Conservation (phyloP, 805 yeast genomes). For the Candida krabiensis region DNA sequence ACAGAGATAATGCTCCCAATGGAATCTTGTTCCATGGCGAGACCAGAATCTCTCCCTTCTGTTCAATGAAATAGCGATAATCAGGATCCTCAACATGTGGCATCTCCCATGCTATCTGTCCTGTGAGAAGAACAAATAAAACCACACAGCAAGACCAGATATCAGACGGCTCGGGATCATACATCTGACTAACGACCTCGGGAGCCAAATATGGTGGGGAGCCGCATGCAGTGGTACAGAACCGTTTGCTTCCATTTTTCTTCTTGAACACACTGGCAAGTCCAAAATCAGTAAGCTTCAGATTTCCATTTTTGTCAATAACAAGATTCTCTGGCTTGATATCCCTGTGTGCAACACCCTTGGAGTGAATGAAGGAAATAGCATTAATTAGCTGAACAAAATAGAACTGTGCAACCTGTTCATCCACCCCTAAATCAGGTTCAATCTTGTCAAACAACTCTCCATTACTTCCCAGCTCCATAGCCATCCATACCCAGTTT, state of each 20-base stretch:
- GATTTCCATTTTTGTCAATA: constrained; percentile 60
- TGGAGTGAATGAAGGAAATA: constrained; percentile 55
- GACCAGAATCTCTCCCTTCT: constrained; percentile 45
- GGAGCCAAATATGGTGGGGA: constrained; percentile 83
- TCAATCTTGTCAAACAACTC: constrained; percentile 78
- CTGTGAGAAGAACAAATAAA: constrained; percentile 59
- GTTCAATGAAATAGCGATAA: constrained; percentile 30
- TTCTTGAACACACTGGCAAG: constrained; percentile 61
- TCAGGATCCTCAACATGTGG: constrained; percentile 55
- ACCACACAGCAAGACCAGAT: constrained; percentile 73
- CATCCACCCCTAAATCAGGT: constrained; percentile 70
- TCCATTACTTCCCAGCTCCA: constrained; percentile 74
- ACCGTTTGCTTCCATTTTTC: constrained; percentile 44
- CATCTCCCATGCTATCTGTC: constrained; percentile 73
- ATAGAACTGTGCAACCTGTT: constrained; percentile 65
- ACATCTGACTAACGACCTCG: constrained; percentile 51
- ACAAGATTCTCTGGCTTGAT: constrained; percentile 70
- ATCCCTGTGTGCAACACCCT: constrained; percentile 68
- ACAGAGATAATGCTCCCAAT: constrained; percentile 46
- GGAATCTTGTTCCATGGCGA: constrained; percentile 60
- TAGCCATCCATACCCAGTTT: constrained; percentile 61
- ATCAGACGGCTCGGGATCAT: constrained; percentile 59
- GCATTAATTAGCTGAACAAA: constrained; percentile 66
- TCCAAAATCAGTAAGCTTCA: constrained; percentile 79
- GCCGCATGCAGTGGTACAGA: constrained; percentile 59